These are phyloP conservation scores for Mortierella sp. DNA, from an alignment of 371 early-diverging fungal species.

Conservation along the genomic window DNA sequence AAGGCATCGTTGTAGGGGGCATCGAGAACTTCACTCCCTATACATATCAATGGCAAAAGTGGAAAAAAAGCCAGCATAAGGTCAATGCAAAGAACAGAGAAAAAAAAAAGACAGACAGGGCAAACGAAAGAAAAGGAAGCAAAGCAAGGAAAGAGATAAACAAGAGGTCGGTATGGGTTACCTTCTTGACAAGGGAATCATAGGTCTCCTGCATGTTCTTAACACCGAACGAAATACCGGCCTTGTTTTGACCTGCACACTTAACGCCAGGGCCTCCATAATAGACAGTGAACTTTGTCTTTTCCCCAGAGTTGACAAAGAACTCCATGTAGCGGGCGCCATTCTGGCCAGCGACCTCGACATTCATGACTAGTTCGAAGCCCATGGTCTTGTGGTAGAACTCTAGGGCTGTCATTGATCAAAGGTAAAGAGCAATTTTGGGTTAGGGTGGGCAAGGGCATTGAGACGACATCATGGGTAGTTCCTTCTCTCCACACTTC, in stretches of 20 bases:
- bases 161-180: neutral
- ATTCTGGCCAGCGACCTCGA: conserved; percentile 6
- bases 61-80: neutral
- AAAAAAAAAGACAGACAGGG: too few relatives aligned
- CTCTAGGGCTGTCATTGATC: conserved; percentile 26
- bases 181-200: conserved; percentile 43
- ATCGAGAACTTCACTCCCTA: conserved; percentile 47
- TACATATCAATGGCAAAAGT: neutral
- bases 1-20: conserved; percentile 32
- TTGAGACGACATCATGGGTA: neutral
- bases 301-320: conserved; percentile 20
- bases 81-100: neutral
- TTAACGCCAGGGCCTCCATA: conserved; percentile 11
- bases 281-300: conserved; percentile 40
- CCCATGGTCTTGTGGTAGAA: conserved; percentile 42
- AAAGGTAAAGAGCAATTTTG: neutral
- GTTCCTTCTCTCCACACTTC: neutral
- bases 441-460: neutral
- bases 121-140: neutral
- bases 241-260: neutral
- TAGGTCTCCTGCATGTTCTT: conserved; percentile 32
- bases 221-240: conserved; percentile 25
- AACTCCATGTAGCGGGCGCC: conserved; percentile 37
- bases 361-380: conserved; percentile 27
- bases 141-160: neutral